Evolutionary conservation across 805 yeast species (phyloP).

Genomic region (Kodamaea jinghongensis): DNA sequence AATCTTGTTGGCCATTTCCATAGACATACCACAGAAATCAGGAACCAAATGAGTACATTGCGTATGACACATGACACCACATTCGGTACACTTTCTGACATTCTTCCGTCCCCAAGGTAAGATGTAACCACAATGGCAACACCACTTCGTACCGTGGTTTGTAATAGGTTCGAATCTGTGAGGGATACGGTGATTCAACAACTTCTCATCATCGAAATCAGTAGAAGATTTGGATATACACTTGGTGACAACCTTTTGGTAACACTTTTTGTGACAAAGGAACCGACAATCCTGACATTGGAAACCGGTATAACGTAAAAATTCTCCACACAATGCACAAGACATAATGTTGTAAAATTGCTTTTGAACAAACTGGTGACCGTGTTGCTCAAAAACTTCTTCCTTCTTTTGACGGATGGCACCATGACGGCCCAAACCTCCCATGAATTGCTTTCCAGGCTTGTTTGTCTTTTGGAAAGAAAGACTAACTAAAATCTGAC

Average conservation of each 20-base stretch:
- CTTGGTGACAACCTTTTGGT: slow-evolving; percentile 75
- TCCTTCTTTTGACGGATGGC: slow-evolving; percentile 93
- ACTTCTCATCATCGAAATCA: slow-evolving; percentile 70
- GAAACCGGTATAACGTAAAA: slow-evolving; percentile 79
- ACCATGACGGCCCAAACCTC: slow-evolving; percentile 79
- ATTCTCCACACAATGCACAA: slow-evolving; percentile 96
- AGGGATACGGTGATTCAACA: slow-evolving; percentile 93
- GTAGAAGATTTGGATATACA: slow-evolving; percentile 76
- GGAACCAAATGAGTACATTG: slow-evolving; percentile 94
- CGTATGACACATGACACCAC: slow-evolving; percentile 94
- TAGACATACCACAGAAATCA: slow-evolving; percentile 97
- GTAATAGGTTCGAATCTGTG: slow-evolving; percentile 92
- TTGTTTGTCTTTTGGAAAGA: slow-evolving; percentile 68
- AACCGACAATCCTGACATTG: slow-evolving; percentile 85
- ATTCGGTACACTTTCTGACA: slow-evolving; percentile 87
- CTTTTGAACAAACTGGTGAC: slow-evolving; percentile 94
- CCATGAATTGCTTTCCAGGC: slow-evolving; percentile 40
- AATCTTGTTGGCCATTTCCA: slow-evolving; percentile 93
- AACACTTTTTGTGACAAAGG: slow-evolving; percentile 78
- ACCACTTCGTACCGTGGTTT: slow-evolving; percentile 97
- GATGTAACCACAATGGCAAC: slow-evolving; percentile 97
- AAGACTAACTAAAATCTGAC: slow-evolving; percentile 75
- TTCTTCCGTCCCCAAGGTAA: slow-evolving; percentile 93
- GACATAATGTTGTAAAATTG: slow-evolving; percentile 95
- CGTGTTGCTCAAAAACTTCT: slow-evolving; percentile 90